Base-by-base conservation (phyloP, 495 filamentous ascomycete species). In the Penicillium simplicissimum region DNA sequence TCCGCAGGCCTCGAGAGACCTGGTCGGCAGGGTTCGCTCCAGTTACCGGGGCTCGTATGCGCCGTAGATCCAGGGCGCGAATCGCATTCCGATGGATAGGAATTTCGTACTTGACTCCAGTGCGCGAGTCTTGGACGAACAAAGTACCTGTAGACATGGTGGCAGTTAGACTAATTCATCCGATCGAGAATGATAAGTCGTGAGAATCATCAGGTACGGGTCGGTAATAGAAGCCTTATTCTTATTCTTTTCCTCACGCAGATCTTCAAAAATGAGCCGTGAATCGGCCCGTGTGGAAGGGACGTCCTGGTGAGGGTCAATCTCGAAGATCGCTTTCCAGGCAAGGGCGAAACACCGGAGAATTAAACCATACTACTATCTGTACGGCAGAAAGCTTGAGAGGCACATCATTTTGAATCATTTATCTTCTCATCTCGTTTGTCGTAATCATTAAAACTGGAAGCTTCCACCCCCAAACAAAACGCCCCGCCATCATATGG, bases 31-130 rank as follows among this genome's bases (percentile, higher is more conserved):
- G 65, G 52, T 76, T 52, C 5, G 61, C 19, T 1, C 53, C 64
- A 3, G 21, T 33, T 1, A 45, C 47, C 23, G 66, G 52, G 1
- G 69, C 74, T 59, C 72, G 78, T 48, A 85, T 84, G 14, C 74
- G 67, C 55, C 77, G 79, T 42, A 85, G 73, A 55, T 81, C 79
- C 28, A 73, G 71, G 0, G 83, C 83, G 5, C 69, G 72, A 25
- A 85, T 66, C 13, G 78, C 72, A 70, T 85, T 85, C 62, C 74
- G 71, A 21, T 58, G 59, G 52, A 85, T 82, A 13, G 83, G 82
- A 49, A 86, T 76, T 33, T 76, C 71, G 62, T 85, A 84, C 15
- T 77, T 71, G 52, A 63, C 67, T 48, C 74, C 68, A 1, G 81
- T 84, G 45, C 84, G 81, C 54, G 78, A 82, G 66, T 86, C 84